Conservation (phyloP, 2,329 filamentous ascomycete species). For the Phialophora verrucosa region DNA sequence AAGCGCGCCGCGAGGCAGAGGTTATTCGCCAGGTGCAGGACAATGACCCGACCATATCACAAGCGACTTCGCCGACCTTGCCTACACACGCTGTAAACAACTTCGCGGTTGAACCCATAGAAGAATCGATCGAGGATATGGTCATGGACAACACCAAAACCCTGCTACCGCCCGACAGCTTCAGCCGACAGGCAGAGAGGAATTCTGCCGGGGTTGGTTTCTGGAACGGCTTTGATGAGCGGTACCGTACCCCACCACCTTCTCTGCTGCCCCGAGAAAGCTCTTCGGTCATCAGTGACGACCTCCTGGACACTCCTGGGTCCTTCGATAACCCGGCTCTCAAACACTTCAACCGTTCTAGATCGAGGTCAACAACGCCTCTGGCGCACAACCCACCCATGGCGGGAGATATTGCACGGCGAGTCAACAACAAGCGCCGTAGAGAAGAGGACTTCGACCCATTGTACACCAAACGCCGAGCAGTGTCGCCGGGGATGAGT, state of each 20-base stretch:
- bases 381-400: constrained; percentile 54
- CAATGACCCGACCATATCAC: constrained; percentile 66
- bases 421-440: constrained; percentile 80
- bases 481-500: constrained; percentile 89
- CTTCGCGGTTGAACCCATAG: constrained; percentile 66
- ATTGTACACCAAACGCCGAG: constrained; percentile 80
- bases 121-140: constrained; percentile 67
- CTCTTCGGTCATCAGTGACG: constrained; percentile 53
- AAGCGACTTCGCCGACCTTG: constrained; percentile 26
- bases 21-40: constrained; percentile 95
- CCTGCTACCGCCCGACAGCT: constrained; percentile 65
- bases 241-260: constrained; percentile 69
- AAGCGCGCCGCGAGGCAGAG: constrained; percentile 88
- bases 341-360: constrained; percentile 41
- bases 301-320: constrained; percentile 47
- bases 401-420: constrained; percentile 75
- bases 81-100: constrained; percentile 52
- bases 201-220: constrained; percentile 75
- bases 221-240: constrained; percentile 80
- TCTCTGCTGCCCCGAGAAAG: constrained; percentile 62
- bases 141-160: constrained; percentile 38
- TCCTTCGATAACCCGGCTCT: constrained; percentile 42
- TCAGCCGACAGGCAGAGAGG: constrained; percentile 74
- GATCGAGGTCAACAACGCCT: constrained; percentile 50
- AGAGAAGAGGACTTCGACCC: constrained; percentile 91